Conservation (phyloP, 208 protist species). For the Trypanosoma melophagium region DNA sequence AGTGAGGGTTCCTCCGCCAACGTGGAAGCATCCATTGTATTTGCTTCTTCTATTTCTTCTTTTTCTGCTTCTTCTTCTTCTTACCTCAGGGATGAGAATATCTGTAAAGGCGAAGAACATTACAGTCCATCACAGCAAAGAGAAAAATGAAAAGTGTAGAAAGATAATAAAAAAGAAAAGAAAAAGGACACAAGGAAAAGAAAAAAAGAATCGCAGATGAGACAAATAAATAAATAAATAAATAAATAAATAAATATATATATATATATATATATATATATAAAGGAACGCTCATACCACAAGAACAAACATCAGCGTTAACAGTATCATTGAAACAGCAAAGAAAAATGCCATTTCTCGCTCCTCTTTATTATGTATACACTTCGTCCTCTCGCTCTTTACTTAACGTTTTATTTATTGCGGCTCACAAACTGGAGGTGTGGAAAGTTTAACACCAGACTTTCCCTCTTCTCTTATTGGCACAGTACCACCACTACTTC, state of each 20-base stretch:
- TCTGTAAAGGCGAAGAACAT: too few relatives aligned
- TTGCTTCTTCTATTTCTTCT: too few relatives aligned
- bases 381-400: constrained; percentile 1
- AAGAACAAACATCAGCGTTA: too few relatives aligned
- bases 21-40: too few relatives aligned
- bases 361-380: neutral
- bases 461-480: neutral
- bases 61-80: too few relatives aligned
- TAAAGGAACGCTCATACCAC: too few relatives aligned
- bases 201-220: constrained; percentile 4
- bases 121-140: too few relatives aligned
- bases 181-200: constrained; percentile 12
- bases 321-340: too few relatives aligned
- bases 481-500: neutral
- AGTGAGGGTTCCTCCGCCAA: too few relatives aligned
- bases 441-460: constrained; percentile 1
- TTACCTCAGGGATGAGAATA: too few relatives aligned
- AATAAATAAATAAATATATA: neutral
- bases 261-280: too few relatives aligned
- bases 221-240: neutral
- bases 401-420: constrained; percentile 30
- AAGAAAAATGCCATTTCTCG: neutral
- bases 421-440: constrained; percentile 40
- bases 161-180: constrained; percentile 5
- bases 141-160: neutral